Evolutionary conservation across 495 filamentous ascomycete genomes (phyloP).

Genomic region (Aspergillus steynii): DNA sequence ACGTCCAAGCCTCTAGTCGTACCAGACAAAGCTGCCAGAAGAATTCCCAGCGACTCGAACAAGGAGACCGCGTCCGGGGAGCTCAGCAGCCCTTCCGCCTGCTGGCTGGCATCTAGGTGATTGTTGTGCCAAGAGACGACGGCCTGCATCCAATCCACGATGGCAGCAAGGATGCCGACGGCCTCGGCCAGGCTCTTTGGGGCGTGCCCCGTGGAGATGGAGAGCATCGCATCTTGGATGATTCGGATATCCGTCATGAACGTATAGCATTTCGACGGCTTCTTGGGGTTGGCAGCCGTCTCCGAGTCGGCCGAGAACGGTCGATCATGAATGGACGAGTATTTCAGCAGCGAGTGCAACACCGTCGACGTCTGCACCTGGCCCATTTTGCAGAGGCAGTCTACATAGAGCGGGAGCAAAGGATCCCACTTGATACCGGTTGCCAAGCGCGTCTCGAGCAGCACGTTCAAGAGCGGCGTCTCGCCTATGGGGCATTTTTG

Average conservation of each 20-base stretch:
- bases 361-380: slow-evolving; percentile 57
- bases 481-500: slow-evolving; percentile 34
- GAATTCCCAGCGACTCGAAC: slow-evolving; percentile 46
- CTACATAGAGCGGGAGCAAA: slow-evolving; percentile 62
- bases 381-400: slow-evolving; percentile 55
- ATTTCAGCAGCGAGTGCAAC: slow-evolving; percentile 57
- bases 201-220: slow-evolving; percentile 36
- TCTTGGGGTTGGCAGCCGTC: slow-evolving; percentile 15
- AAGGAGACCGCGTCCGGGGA: slow-evolving; percentile 44
- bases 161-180: slow-evolving; percentile 33
- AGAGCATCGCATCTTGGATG: slow-evolving; percentile 46
- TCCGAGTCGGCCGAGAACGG: slow-evolving; percentile 17
- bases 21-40: slow-evolving; percentile 44
- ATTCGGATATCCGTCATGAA: slow-evolving; percentile 49
- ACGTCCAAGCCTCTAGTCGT: slow-evolving; percentile 39
- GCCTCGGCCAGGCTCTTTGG: slow-evolving; percentile 35
- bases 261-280: slow-evolving; percentile 28
- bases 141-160: slow-evolving; percentile 42
- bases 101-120: slow-evolving; percentile 27
- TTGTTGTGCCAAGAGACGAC: slow-evolving; percentile 40
- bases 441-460: slow-evolving; percentile 53
- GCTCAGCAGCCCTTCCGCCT: slow-evolving; percentile 35
- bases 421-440: slow-evolving; percentile 60
- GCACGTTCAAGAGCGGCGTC: slow-evolving; percentile 55
- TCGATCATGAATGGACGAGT: slow-evolving; percentile 49